Conservation (phyloP, 2,329 filamentous ascomycete species). For the Clarireedia monteithiana region DNA sequence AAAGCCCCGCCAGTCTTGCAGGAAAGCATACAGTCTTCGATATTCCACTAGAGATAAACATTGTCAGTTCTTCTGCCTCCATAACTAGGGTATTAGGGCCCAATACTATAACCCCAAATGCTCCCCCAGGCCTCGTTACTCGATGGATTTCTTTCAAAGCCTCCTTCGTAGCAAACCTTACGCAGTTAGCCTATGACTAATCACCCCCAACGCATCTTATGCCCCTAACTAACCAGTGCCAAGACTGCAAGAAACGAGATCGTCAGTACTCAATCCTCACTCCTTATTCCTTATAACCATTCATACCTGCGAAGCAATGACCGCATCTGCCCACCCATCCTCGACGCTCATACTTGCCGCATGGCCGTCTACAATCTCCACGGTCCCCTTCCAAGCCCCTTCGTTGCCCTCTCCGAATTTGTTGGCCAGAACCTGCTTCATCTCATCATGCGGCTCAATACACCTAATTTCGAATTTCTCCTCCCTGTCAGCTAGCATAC, state of each 20-base stretch:
- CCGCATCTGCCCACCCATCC: conserved; percentile 54
- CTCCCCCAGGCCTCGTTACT: conserved; percentile 51
- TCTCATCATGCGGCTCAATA: conserved; percentile 57
- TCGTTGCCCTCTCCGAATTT: conserved; percentile 45
- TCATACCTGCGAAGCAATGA: conserved; percentile 59
- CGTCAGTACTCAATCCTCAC: conserved; percentile 7
- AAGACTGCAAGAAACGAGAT: conserved; percentile 33
- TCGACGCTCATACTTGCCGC: conserved; percentile 49
- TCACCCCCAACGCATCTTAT: neutral
- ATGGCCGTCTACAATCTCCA: conserved; percentile 45
- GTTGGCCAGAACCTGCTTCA: conserved; percentile 51
- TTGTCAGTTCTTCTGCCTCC: neutral
- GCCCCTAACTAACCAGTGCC: conserved; percentile 33
- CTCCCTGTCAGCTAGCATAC: conserved; percentile 47
- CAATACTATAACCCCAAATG: conserved; percentile 49
- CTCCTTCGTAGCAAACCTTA: conserved; percentile 56
- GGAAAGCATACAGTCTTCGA: conserved; percentile 54
- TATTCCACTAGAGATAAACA: conserved; percentile 46
- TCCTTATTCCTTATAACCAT: neutral
- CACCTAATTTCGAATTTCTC: conserved; percentile 54
- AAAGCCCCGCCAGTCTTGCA: neutral
- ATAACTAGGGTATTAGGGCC: neutral
- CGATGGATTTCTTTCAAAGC: conserved; percentile 60
- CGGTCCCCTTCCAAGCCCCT: conserved; percentile 42
- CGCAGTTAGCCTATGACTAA: neutral